A percentile compares a stretch with the other conserved stretches of the same genome.
Conservation (phyloP, 495 filamentous ascomycete species). For the Xylaria acuta region DNA sequence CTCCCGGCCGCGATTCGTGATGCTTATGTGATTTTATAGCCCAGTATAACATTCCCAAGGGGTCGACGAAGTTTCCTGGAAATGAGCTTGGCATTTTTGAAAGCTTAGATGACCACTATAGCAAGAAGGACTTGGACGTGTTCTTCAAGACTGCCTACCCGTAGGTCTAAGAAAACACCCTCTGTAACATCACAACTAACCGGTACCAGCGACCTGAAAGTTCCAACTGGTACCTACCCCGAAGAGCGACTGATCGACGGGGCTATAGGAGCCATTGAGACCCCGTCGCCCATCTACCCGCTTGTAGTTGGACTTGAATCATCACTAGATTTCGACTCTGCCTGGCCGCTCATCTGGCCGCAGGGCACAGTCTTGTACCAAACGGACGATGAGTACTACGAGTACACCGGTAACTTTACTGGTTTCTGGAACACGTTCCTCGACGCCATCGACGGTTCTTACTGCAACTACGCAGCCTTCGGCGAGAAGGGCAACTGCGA, state of each 20-base stretch:
- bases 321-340: conserved; percentile 44
- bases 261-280: conserved; percentile 32
- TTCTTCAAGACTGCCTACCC: conserved; percentile 62
- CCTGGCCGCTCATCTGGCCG: conserved; percentile 58
- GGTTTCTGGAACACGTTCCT: conserved; percentile 50
- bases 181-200: not conserved
- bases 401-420: conserved; percentile 49
- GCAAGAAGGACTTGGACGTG: conserved; percentile 62
- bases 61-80: conserved; percentile 35
- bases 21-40: conserved; percentile 20
- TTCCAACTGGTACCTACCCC: conserved; percentile 42
- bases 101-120: conserved; percentile 44
- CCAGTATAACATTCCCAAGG: conserved; percentile 43
- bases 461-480: conserved; percentile 58
- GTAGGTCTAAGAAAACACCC: conserved; percentile 9
- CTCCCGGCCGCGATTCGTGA: not conserved
- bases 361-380: conserved; percentile 66
- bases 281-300: conserved; percentile 33
- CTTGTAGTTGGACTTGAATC: conserved; percentile 38
- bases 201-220: conserved; percentile 29
- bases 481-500: conserved; percentile 43
- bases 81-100: conserved; percentile 47
- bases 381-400: conserved; percentile 60
- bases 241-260: conserved; percentile 38
- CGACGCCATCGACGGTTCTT: conserved; percentile 65